phyloP scores from a whole-genome alignment of 768 basidiomycete species.

The Mycena amicta region DNA sequence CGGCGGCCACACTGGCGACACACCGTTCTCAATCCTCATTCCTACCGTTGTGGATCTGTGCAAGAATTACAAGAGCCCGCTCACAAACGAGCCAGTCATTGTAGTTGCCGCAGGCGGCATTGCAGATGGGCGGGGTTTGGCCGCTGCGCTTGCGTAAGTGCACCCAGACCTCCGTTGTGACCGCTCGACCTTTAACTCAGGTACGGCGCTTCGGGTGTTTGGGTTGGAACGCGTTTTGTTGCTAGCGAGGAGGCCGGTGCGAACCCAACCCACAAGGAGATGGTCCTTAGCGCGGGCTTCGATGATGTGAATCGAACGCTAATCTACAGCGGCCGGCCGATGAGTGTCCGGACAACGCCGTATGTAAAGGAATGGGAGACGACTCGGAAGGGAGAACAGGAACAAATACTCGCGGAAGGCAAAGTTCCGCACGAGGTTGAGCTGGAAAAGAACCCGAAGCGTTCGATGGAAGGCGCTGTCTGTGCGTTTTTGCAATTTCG shows the following conservation, averaged over 20 bases:
- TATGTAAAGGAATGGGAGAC: conserved; percentile 82
- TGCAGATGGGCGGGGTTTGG: conserved; percentile 80
- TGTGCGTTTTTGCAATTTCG: conserved; percentile 63
- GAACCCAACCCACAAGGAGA: conserved; percentile 70
- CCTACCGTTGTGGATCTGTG: conserved; percentile 84
- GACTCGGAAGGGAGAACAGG: conserved; percentile 60
- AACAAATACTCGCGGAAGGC: conserved; percentile 59
- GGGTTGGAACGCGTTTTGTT: conserved; percentile 89
- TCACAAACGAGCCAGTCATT: conserved; percentile 75
- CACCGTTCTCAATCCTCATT: conserved; percentile 78
- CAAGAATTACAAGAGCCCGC: conserved; percentile 64
- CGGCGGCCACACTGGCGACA: conserved; percentile 87
- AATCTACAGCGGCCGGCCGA: conserved; percentile 77
- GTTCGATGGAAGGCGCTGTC: conserved; percentile 55
- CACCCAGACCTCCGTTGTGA: no score
- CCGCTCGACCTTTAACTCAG: no score
- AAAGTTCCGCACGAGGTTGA: conserved; percentile 79
- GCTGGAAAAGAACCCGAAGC: conserved; percentile 67
- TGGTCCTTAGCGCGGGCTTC: conserved; percentile 68
- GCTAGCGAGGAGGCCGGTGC: conserved; percentile 82
- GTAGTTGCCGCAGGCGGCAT: conserved; percentile 88
- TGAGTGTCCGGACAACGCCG: conserved; percentile 79
- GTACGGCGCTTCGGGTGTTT: conserved; percentile 83
- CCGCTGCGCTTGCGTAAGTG: conserved; percentile 67
- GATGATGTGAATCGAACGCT: conserved; percentile 74